Evolutionary conservation across 2,329 filamentous ascomycete species (phyloP).

Genomic region (Aplosporella prunicola): DNA sequence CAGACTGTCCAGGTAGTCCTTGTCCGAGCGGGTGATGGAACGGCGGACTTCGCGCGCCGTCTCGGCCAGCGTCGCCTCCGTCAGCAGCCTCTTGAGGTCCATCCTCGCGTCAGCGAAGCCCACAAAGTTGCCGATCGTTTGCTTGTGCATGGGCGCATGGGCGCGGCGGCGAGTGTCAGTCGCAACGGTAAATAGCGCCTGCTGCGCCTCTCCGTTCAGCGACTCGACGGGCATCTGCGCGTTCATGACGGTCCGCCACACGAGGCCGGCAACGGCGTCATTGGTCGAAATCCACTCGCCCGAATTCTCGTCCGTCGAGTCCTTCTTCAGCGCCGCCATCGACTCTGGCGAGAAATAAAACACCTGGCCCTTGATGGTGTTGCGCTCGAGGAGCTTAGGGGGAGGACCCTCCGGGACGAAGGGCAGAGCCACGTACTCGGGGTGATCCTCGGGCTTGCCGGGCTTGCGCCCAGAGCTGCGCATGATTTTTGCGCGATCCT

Average conservation of each 20-base stretch:
- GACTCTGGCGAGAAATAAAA: conserved; percentile 1
- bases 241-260: conserved; percentile 3
- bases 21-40: neutral
- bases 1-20: neutral
- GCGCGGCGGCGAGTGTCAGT: neutral
- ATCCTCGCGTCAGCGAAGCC: neutral
- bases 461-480: neutral
- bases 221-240: conserved; percentile 1
- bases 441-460: conserved; percentile 1
- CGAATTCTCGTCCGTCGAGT: neutral
- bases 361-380: conserved; percentile 1
- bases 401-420: conserved; percentile 1
- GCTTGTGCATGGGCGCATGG: neutral
- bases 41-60: neutral
- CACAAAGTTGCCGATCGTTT: conserved; percentile 4
- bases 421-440: neutral
- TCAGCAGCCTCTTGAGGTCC: neutral
- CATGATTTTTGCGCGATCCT: neutral
- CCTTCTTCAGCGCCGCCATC: neutral
- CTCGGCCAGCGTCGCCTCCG: neutral
- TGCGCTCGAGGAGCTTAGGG: neutral
- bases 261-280: conserved; percentile 1
- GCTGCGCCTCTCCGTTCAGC: neutral
- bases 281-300: neutral
- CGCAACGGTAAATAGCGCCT: neutral